Evolutionary conservation across 2,329 filamentous ascomycete species (phyloP).

Genomic region (Arthroderma sp.): DNA sequence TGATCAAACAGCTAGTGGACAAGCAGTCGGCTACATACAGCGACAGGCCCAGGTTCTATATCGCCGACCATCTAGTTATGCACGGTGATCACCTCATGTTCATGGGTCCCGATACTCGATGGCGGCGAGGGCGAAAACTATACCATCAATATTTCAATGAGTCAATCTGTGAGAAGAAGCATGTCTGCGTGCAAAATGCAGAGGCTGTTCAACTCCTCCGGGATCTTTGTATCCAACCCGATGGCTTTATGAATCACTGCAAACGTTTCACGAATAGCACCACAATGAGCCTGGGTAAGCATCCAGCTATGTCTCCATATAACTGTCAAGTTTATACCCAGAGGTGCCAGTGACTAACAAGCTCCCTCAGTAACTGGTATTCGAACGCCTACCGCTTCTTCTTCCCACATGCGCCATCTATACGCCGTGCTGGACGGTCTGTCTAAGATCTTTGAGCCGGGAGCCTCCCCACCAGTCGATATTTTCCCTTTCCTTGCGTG

Average conservation of each 20-base stretch:
- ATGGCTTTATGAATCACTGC: slow-evolving; percentile 3
- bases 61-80: slow-evolving; percentile 15
- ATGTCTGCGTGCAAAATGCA: slow-evolving; percentile 11
- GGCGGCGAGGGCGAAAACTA: slow-evolving; percentile 1
- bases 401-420: neutral
- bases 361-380: neutral
- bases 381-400: neutral
- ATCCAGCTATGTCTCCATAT: neutral
- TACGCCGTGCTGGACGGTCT: slow-evolving; percentile 9
- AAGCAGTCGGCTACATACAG: slow-evolving; percentile 41
- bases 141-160: neutral
- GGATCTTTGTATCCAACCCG: slow-evolving; percentile 13
- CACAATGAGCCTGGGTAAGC: neutral
- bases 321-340: neutral
- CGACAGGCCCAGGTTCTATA: slow-evolving; percentile 35
- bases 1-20: slow-evolving; percentile 43
- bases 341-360: too few relatives aligned
- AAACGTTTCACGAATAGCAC: neutral
- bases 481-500: slow-evolving; percentile 13
- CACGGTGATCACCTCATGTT: neutral
- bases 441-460: slow-evolving; percentile 12
- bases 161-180: neutral
- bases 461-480: slow-evolving; percentile 13
- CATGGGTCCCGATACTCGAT: slow-evolving; percentile 12
- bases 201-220: slow-evolving; percentile 11